Conservation (phyloP, 306 rosid genomes). For the Crataegus laevigata region DNA sequence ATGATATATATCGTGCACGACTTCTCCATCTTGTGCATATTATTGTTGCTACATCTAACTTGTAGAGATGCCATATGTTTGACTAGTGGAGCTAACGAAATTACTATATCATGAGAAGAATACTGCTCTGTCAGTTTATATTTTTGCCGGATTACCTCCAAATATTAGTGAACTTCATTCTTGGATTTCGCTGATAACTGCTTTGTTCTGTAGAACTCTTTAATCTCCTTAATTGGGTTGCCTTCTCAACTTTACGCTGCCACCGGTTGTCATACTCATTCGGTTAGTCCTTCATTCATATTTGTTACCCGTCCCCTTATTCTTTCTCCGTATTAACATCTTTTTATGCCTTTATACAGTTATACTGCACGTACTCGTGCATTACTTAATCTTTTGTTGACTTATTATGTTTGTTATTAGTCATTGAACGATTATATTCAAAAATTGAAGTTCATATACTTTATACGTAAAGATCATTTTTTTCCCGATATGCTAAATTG, state of each 20-base stretch:
- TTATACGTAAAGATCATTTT: too few species aligned
- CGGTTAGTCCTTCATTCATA: neutral
- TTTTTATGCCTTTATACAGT: neutral
- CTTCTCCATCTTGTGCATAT: neutral
- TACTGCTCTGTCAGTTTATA: neutral
- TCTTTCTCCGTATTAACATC: neutral
- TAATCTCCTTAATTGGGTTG: neutral
- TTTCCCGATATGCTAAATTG: neutral
- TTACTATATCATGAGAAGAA: too few species aligned
- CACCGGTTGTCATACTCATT: neutral
- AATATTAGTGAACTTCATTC: neutral
- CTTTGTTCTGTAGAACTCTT: constrained; percentile 1
- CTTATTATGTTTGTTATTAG: too few species aligned
- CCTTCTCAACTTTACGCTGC: constrained; percentile 2
- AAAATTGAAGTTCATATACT: too few species aligned
- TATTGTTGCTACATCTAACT: neutral
- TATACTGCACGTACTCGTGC: too few species aligned
- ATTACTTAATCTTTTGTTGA: too few species aligned
- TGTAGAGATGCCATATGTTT: neutral
- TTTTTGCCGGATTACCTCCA: neutral
- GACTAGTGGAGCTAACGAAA: too few species aligned
- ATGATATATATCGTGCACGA: neutral
- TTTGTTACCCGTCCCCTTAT: neutral
- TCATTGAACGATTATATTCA: too few species aligned
- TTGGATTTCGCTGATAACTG: neutral